phyloP scores from a whole-genome alignment of 163 green algal genomes.

The Chloromonas sp. region DNA sequence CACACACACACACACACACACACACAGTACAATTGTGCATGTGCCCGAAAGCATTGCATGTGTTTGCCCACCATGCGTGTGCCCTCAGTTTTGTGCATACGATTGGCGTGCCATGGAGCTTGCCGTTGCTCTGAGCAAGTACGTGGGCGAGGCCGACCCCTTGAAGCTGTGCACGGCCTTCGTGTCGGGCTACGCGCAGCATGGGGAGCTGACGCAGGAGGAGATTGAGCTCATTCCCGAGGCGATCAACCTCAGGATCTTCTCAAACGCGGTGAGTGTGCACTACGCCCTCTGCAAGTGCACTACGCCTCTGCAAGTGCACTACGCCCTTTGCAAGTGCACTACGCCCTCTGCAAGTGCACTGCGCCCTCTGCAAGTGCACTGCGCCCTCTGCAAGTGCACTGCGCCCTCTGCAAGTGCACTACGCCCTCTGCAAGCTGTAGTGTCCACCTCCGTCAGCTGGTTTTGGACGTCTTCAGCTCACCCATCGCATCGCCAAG shows the following conservation, averaged over 20 bases:
- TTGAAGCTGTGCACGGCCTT: slow-evolving; percentile 34
- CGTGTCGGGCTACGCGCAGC: slow-evolving; percentile 24
- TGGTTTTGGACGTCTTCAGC: too few species aligned
- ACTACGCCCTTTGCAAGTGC: background rate
- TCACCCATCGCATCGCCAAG: too few species aligned
- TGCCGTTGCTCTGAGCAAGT: slow-evolving; percentile 32
- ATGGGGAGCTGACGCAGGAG: slow-evolving; percentile 15
- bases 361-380: background rate
- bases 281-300: background rate
- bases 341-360: background rate
- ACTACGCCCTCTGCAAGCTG: too few species aligned
- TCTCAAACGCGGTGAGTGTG: slow-evolving; percentile 30
- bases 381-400: background rate
- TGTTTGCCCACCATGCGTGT: too few species aligned
- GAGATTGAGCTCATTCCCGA: slow-evolving; percentile 46
- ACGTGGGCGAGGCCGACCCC: slow-evolving; percentile 35
- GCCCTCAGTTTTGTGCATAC: too few species aligned
- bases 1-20: too few species aligned
- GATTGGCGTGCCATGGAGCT: slow-evolving; percentile 21
- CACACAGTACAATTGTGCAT: too few species aligned
- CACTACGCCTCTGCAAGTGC: background rate
- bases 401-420: background rate
- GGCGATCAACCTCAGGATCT: slow-evolving; percentile 51
- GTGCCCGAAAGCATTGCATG: too few species aligned
- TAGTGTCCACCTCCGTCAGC: too few species aligned